Base-by-base conservation (phyloP, 345 rosid species). In the Populus euphratica region DNA sequence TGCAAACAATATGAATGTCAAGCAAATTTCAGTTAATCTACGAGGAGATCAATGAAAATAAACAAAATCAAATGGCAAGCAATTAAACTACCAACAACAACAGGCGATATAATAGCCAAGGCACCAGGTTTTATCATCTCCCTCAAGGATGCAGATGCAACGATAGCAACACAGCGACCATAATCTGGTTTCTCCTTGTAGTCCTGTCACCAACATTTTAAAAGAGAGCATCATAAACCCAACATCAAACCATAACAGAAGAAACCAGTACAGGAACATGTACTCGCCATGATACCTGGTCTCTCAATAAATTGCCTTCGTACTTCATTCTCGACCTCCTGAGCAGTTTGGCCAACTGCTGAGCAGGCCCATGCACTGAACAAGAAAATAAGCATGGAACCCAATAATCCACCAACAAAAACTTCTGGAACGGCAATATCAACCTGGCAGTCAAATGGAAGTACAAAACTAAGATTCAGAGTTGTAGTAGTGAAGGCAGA, bases 91-190 rank as follows among this genome's bases (percentile, higher is more conserved):
- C 98, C 98, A 85, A 93, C 86, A 8, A 76, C 89, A 76, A 96
- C 83, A 36, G 99, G 99, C 59, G 99, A 93, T 78, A 89, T 84
- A 66, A 93, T 91, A 78, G 99, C 99, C 84, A 96, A 83, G 81
- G 89, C 97, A 81, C 99, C 99, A 13, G 99, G 99, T 79, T 93
- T 93, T 78, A 96, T 91, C 99, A 96, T 96, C 91, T 96, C 97
- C 82, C 88, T 91, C 87, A 96, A 78, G 67, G 99, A 92, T 16
- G 98, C 97, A 79, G 98, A 88, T 73, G 99, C 99, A 18, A 96
- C 99, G 44, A 96, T 96, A 72, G 98, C 94, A 50, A 96, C 99
- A 87, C 99, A 96, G 41, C 98, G 98, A 78, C 95, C 91, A 84
- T 96, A 96, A 83, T 96, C 97, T 62, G 99, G 99, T 83, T 92